Conservation (phyloP, 1,284 basidiomycete genomes). For the Vanrija pseudolonga region DNA sequence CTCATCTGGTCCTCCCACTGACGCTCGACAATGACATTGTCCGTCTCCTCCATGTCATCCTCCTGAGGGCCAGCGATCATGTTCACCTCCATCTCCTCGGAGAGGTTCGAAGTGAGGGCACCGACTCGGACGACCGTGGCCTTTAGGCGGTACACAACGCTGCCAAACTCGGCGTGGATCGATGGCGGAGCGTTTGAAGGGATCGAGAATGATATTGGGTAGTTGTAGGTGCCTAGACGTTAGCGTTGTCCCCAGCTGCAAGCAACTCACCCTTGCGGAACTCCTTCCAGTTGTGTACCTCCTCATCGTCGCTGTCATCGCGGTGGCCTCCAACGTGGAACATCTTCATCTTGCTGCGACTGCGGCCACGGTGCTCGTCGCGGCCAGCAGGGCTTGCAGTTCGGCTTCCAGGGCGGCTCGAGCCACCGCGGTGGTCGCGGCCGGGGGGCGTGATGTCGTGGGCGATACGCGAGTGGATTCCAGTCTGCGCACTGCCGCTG, state of each 20-base stretch:
- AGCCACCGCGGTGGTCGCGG: slow-evolving; percentile 12
- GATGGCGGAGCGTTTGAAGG: slow-evolving; percentile 77
- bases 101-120: slow-evolving; percentile 70
- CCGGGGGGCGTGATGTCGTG: slow-evolving; percentile 28
- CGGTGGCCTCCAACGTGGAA: slow-evolving; percentile 48
- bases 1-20: slow-evolving; percentile 90
- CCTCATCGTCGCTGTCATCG: slow-evolving; percentile 54
- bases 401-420: too few relatives aligned
- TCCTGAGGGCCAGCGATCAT: slow-evolving; percentile 74
- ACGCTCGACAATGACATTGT: slow-evolving; percentile 79
- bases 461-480: background rate
- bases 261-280: slow-evolving; percentile 73
- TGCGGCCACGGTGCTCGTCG: slow-evolving; percentile 42
- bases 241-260: background rate
- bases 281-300: slow-evolving; percentile 70
- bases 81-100: slow-evolving; percentile 67
- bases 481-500: background rate
- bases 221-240: slow-evolving; percentile 77
- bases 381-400: slow-evolving; percentile 9
- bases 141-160: slow-evolving; percentile 73
- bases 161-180: slow-evolving; percentile 72
- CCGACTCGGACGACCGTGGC: slow-evolving; percentile 81
- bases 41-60: slow-evolving; percentile 72
- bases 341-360: slow-evolving; percentile 43
- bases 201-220: slow-evolving; percentile 86